A percentile compares a stretch with the other conserved stretches of the same genome.
phyloP scores from a whole-genome alignment of 179 eudicot genomes.

The Beta macrorhiza region DNA sequence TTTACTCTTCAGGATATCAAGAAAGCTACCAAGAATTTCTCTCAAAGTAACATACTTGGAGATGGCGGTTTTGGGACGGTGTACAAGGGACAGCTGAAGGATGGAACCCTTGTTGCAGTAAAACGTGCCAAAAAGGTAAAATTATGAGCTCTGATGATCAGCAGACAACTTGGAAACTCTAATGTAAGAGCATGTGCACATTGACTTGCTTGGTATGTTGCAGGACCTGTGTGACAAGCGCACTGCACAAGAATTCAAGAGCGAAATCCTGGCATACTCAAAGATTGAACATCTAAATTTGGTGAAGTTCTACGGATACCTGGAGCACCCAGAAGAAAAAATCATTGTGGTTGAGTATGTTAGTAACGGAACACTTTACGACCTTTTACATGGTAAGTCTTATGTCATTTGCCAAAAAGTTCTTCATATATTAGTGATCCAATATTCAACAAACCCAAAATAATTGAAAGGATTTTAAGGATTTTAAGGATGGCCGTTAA shows the following conservation, averaged over 20 bases:
- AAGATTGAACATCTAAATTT: slow-evolving; percentile 72
- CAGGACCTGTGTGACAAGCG: slow-evolving; percentile 45
- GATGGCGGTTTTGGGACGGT: slow-evolving; percentile 77
- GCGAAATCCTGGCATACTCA: slow-evolving; percentile 60
- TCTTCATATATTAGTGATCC: not conserved
- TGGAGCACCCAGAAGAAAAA: slow-evolving; percentile 59
- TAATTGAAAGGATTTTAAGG: not conserved
- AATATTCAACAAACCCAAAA: not conserved
- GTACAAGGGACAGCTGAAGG: slow-evolving; percentile 56
- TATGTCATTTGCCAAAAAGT: not conserved
- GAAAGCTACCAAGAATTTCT: slow-evolving; percentile 64
- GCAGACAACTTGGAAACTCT: slow-evolving; percentile 2
- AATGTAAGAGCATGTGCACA: not conserved
- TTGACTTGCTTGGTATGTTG: slow-evolving; percentile 20
- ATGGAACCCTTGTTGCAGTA: slow-evolving; percentile 65
- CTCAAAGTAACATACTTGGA: slow-evolving; percentile 49
- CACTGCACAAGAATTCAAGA: slow-evolving; percentile 52
- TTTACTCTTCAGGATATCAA: slow-evolving; percentile 57
- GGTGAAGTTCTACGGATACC: slow-evolving; percentile 59
- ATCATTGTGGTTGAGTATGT: slow-evolving; percentile 67
- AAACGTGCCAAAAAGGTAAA: slow-evolving; percentile 70
- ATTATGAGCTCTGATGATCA: slow-evolving; percentile 3
- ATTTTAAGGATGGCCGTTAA: not conserved
- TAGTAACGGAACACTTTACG: slow-evolving; percentile 66
- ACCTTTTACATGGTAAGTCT: slow-evolving; percentile 66